A percentile compares a stretch with the other conserved stretches of the same genome.
These are phyloP conservation scores for Leccinum sublutescens DNA, from an alignment of 768 basidiomycete genomes.

Conservation along the genomic window DNA sequence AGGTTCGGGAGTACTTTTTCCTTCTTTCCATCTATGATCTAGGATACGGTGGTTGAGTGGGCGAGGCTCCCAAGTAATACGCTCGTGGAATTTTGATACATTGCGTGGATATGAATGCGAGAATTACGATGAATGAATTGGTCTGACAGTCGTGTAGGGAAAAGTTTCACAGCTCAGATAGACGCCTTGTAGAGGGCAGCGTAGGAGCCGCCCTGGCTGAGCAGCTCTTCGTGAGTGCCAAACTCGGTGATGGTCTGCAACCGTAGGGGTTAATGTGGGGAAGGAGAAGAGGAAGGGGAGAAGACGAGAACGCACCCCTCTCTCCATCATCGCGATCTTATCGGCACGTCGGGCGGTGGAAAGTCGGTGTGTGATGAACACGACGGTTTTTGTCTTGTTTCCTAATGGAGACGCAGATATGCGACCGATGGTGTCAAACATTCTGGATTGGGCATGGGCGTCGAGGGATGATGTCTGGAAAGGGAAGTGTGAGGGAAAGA, in stretches of 20 bases:
- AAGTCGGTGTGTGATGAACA: constrained; percentile 83
- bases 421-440: constrained; percentile 72
- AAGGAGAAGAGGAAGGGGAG: constrained; percentile 6
- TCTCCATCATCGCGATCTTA: constrained; percentile 85
- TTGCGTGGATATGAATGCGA: constrained; percentile 21
- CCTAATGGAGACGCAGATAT: constrained; percentile 58
- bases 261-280: constrained; percentile 15
- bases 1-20: constrained; percentile 14
- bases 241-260: constrained; percentile 70
- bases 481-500: not conserved
- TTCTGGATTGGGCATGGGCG: constrained; percentile 73
- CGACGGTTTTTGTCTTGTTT: constrained; percentile 63
- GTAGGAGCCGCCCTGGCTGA: constrained; percentile 59
- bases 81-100: constrained; percentile 23
- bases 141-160: constrained; percentile 7
- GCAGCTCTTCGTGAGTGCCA: constrained; percentile 68
- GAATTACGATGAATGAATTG: constrained; percentile 7
- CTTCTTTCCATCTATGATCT: constrained; percentile 19
- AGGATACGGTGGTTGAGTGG: constrained; percentile 21
- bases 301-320: constrained; percentile 46
- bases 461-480: constrained; percentile 76
- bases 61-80: constrained; percentile 16
- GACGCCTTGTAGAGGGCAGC: constrained; percentile 70
- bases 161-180: constrained; percentile 37
- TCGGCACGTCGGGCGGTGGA: constrained; percentile 80